A percentile compares a stretch with the other conserved stretches of the same genome.
Conservation (phyloP, 2,329 filamentous ascomycete species). For the Didymella glomerata region DNA sequence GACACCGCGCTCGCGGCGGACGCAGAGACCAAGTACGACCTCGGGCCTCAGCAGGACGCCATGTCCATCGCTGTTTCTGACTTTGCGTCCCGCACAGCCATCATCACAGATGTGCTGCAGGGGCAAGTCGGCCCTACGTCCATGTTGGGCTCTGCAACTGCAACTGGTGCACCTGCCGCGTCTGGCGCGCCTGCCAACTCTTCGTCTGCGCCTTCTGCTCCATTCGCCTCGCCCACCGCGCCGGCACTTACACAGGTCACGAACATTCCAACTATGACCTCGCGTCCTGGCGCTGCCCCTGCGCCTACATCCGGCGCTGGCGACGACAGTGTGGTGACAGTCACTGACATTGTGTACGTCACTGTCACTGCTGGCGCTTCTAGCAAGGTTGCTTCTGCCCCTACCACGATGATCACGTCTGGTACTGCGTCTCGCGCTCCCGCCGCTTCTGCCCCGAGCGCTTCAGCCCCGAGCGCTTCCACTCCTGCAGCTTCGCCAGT, state of each 20-base stretch:
- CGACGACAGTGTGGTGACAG: constrained; percentile 24
- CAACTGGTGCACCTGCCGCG: constrained; percentile 12
- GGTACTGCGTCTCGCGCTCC: background rate
- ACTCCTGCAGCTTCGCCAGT: background rate
- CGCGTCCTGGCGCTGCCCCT: constrained; percentile 25
- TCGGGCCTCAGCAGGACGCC: constrained; percentile 54
- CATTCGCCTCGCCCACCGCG: constrained; percentile 7
- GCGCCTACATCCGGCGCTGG: constrained; percentile 13
- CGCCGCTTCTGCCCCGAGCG: background rate
- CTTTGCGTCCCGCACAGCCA: constrained; percentile 53
- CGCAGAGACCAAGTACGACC: constrained; percentile 30
- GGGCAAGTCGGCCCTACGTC: constrained; percentile 41
- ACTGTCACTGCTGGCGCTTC: constrained; percentile 35
- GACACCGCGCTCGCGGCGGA: constrained; percentile 40
- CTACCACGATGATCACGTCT: background rate
- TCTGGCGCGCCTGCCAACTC: constrained; percentile 16
- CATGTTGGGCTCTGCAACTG: constrained; percentile 25
- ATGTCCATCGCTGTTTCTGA: constrained; percentile 51
- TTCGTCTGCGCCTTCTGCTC: constrained; percentile 1
- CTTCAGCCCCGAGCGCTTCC: background rate
- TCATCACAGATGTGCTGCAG: constrained; percentile 41
- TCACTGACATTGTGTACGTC: constrained; percentile 39
- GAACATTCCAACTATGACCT: constrained; percentile 29
- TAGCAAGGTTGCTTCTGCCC: background rate
- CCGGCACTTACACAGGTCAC: constrained; percentile 22